phyloP scores from a whole-genome alignment of 176 grass and related monocot genomes.

The Alloteropsis semialata region DNA sequence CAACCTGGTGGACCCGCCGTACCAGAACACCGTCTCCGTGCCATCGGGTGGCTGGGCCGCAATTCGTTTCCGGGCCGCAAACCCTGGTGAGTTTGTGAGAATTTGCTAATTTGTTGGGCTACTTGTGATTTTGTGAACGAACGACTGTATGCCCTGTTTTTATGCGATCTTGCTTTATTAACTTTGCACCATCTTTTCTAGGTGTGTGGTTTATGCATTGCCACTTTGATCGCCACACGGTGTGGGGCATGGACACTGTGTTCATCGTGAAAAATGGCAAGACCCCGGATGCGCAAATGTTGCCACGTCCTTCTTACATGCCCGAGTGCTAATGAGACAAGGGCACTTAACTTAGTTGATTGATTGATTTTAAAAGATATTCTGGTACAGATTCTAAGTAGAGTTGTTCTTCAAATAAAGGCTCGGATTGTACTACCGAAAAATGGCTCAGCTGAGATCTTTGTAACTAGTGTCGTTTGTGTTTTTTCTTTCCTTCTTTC shows the following conservation, averaged over 20 bases:
- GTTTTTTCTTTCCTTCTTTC: too few relatives aligned
- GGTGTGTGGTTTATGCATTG: constrained; percentile 85
- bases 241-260: constrained; percentile 76
- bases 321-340: constrained; percentile 39
- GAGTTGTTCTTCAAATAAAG: background rate
- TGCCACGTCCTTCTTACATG: constrained; percentile 47
- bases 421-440: too few relatives aligned
- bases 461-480: too few relatives aligned
- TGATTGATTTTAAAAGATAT: background rate
- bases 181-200: background rate
- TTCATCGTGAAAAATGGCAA: constrained; percentile 75
- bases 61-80: constrained; percentile 25
- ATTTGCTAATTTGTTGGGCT: background rate
- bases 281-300: background rate
- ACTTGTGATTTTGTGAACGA: too few relatives aligned
- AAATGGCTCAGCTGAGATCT: too few relatives aligned
- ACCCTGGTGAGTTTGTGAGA: constrained; percentile 32
- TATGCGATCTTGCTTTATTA: background rate
- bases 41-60: constrained; percentile 24
- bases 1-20: constrained; percentile 33
- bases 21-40: constrained; percentile 24
- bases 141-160: too few relatives aligned
- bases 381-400: background rate
- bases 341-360: background rate
- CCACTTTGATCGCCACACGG: constrained; percentile 56